Percentiles rank a stretch among this genome's conserved stretches.
Evolutionary conservation across 1,139 yeast species (phyloP).

Genomic region (Saccharomyces hybrid): DNA sequence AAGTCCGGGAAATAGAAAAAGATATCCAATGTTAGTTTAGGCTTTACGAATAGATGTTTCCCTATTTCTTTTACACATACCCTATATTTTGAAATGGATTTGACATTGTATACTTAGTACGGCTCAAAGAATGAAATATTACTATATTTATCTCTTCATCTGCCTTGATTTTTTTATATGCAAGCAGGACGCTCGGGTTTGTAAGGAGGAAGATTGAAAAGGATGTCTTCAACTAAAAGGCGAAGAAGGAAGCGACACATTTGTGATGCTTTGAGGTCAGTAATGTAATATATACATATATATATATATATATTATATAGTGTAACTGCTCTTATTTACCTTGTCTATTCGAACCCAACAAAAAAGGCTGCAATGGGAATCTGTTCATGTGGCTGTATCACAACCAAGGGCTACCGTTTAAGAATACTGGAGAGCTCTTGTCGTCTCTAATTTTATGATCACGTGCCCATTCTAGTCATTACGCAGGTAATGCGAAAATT

Average conservation of each 20-base stretch:
- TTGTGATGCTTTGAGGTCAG: neutral
- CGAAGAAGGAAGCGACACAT: neutral
- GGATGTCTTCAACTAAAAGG: neutral
- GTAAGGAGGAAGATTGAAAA: neutral
- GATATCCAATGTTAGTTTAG: slow-evolving; percentile 2
- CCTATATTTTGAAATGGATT: slow-evolving; percentile 23
- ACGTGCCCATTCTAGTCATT: neutral
- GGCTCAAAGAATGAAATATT: neutral
- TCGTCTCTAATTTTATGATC: neutral
- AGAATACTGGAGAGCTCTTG: neutral
- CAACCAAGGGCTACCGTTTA: neutral
- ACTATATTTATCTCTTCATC: neutral
- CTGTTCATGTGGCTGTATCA: neutral
- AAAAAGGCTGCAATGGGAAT: neutral
- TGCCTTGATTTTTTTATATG: neutral
- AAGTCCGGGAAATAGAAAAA: neutral
- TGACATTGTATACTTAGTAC: slow-evolving; percentile 4
- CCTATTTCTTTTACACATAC: slow-evolving; percentile 13
- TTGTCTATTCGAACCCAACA: no score
- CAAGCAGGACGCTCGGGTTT: neutral
- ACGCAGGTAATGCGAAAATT: neutral
- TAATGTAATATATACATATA: no score
- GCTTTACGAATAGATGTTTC: neutral
- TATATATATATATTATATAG: neutral
- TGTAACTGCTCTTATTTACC: neutral